These are phyloP conservation scores for Entoloma clypeatum DNA, from an alignment of 1,284 basidiomycete genomes.

Conservation along the genomic window DNA sequence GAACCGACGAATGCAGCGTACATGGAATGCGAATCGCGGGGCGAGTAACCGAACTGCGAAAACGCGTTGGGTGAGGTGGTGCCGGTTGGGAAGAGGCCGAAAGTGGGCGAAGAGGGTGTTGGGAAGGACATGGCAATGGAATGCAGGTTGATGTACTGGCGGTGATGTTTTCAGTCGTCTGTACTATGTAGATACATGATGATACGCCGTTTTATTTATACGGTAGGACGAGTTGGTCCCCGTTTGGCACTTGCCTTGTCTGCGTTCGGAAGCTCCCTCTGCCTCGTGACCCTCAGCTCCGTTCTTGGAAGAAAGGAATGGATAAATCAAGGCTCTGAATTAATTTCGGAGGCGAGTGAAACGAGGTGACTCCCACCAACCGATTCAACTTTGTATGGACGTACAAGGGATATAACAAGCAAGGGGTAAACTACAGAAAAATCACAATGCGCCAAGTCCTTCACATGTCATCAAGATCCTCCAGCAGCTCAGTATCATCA, in stretches of 20 bases:
- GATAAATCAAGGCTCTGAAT: neutral
- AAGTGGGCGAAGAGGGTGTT: constrained; percentile 48
- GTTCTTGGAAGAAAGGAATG: constrained; percentile 1
- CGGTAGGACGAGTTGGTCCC: no score
- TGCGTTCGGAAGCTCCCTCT: constrained; percentile 15
- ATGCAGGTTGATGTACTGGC: no score
- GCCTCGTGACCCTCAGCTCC: neutral
- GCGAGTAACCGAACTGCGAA: constrained; percentile 57
- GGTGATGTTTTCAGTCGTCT: no score
- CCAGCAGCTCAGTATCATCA: constrained; percentile 30
- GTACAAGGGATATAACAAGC: constrained; percentile 5
- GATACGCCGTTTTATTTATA: no score
- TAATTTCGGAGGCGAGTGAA: neutral
- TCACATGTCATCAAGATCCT: constrained; percentile 22
- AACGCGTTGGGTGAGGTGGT: constrained; percentile 62
- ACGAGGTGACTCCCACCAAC: neutral
- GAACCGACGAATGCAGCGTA: constrained; percentile 53
- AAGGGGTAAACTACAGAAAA: no score
- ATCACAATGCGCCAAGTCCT: no score
- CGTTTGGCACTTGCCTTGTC: constrained; percentile 32
- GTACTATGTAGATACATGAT: no score
- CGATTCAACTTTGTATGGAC: neutral
- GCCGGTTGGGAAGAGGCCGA: constrained; percentile 59
- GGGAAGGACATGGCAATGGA: constrained; percentile 38
- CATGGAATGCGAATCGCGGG: constrained; percentile 62